Conservation (phyloP, 305 asterid genomes). For the Ilex paraguariensis region DNA sequence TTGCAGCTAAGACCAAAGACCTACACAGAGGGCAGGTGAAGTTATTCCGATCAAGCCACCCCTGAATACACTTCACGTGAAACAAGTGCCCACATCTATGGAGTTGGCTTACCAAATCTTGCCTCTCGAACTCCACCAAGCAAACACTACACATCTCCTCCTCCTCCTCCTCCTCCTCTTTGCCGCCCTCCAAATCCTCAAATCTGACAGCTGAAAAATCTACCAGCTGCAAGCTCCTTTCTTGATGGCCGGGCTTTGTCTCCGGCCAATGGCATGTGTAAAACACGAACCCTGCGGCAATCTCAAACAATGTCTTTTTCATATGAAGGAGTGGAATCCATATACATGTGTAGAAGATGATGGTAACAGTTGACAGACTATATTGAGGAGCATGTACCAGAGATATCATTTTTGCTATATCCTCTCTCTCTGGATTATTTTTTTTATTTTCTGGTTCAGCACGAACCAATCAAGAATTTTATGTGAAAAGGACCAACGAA, state of each 20-base stretch:
- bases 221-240: not conserved
- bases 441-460: no score
- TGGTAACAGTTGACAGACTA: conserved; percentile 15
- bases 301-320: not conserved
- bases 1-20: conserved; percentile 18
- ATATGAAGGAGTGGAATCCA: conserved; percentile 26
- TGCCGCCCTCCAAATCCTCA: conserved; percentile 11
- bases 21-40: conserved; percentile 70
- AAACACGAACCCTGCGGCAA: conserved; percentile 9
- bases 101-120: conserved; percentile 39
- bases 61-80: conserved; percentile 47
- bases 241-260: not conserved
- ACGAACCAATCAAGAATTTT: no score
- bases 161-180: no score
- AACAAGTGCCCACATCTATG: conserved; percentile 51
- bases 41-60: conserved; percentile 49
- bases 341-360: conserved; percentile 26
- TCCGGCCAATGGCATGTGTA: conserved; percentile 8
- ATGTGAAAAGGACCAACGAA: no score
- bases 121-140: conserved; percentile 36
- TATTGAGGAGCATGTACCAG: conserved; percentile 20
- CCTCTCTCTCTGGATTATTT: no score
- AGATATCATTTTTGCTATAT: conserved; percentile 31
- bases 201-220: conserved; percentile 24
- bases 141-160: conserved; percentile 45